Evolutionary conservation across 768 basidiomycete species (phyloP), one percentile per base, ranked within the genome.

Genomic region (Mrakia hoshinonis): DNA sequence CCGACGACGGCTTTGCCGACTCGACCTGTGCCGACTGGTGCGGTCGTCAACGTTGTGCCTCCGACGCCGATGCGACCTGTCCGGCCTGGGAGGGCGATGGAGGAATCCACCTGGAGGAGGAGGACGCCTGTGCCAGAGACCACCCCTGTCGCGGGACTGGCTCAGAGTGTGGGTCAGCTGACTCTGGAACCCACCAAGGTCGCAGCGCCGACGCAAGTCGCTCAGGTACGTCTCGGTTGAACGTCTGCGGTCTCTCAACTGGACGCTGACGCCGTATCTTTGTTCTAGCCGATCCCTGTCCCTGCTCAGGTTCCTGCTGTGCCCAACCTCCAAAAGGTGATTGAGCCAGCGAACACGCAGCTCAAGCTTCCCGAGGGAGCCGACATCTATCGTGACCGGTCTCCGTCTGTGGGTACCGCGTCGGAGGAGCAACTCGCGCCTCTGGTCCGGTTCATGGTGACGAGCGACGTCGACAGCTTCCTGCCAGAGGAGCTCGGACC

Each of bases 391-490:
- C 63, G 65, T 12, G 63, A 64, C 29, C 66, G 72, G n/a, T 63
- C 67, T 0, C 67, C 51, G 15, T 73, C 72, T 18, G 46, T 73
- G 2, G 61, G 58, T 12, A 48, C 72, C 13, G 58, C 49, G 7
- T 65, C 66, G 1, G 52, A 67, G 38, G 67, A 68, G 55, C 72
- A 73, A 67, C 58, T 73, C n/a, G 67, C 58, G 11, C 55, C 72
- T 6, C 39, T 73, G 5, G 72, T 73, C 1, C 48, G 72, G 36
- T 73, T 73, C 67, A 73, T 67, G 47, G 72, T 73, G 0, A 49
- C 72, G 18, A 67, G 65, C 38, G 72, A 73, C 43, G 31, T 73
- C 31, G 69, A 70, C 36, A 29, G 36, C 22, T 70, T 70, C 39
- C 43, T 24, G 11, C 46, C 48, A 29, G 69, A 70, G 20, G 69